A percentile compares a stretch with the other conserved stretches of the same genome.
Conservation (phyloP, 148 eudicot genomes). For the Polygonum aviculare region DNA sequence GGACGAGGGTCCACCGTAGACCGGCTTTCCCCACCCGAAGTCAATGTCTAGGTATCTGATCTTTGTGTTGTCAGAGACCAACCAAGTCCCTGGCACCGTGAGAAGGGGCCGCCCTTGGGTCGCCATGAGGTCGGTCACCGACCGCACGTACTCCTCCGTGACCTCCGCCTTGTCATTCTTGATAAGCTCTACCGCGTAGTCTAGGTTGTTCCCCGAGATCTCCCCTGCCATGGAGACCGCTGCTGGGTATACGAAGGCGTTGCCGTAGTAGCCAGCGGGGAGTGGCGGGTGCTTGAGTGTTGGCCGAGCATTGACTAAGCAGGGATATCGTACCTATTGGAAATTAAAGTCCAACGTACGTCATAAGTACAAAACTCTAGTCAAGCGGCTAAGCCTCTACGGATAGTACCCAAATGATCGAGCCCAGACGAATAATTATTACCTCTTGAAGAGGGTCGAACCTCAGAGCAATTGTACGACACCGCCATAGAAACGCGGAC, state of each 20-base stretch:
- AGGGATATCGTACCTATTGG: neutral
- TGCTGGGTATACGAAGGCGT: slow-evolving; percentile 4
- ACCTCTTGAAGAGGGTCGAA: slow-evolving; percentile 8
- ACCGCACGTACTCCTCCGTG: slow-evolving; percentile 14
- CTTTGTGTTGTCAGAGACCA: slow-evolving; percentile 14
- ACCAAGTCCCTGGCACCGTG: neutral
- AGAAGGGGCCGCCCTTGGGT: neutral
- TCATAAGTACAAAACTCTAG: no score
- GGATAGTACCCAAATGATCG: no score
- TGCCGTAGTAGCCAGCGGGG: slow-evolving; percentile 22
- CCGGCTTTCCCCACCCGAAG: slow-evolving; percentile 27
- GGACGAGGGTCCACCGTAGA: slow-evolving; percentile 7
- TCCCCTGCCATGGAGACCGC: slow-evolving; percentile 13
- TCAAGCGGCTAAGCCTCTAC: no score
- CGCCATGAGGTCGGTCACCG: slow-evolving; percentile 10
- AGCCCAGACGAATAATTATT: no score
- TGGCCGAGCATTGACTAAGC: slow-evolving; percentile 11
- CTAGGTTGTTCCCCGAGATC: slow-evolving; percentile 8
- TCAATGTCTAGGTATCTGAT: slow-evolving; percentile 7
- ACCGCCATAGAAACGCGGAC: slow-evolving; percentile 24
- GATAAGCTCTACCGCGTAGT: slow-evolving; percentile 17
- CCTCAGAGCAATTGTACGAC: slow-evolving; percentile 20
- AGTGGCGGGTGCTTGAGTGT: neutral
- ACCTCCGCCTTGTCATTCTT: slow-evolving; percentile 16
- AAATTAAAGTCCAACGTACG: no score